Base-by-base conservation (phyloP, 2,329 filamentous ascomycete genomes). In the Cercospora zeina region DNA sequence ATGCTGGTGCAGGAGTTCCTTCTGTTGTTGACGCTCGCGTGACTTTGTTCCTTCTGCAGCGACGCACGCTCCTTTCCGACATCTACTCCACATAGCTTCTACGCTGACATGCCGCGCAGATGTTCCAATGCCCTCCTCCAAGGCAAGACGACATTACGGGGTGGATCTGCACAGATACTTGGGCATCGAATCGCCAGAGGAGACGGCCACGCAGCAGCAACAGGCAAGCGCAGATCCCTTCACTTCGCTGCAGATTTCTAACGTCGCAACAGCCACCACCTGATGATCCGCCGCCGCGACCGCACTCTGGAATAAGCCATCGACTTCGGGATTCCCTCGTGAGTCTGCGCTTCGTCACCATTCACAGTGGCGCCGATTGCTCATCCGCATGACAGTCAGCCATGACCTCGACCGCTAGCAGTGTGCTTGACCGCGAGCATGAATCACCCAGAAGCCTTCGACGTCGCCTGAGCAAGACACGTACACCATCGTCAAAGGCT, bases 91-190 rank as follows among this genome's bases (percentile, higher is more conserved):
- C n/a, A 27, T 27, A 27, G n/a, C 27, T 11, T 31, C 47, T 16
- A 21, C 47, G 7, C 47, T 19, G 30, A 51, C 39, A 24, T 6
- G 13, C 21, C 21, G 19, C 11, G 21, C 39, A 45, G 19, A 34
- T 34, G 8, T 16, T n/a, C 21, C 47, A 14, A 56, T 62, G 54
- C 30, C 16, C 16, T 53, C 37, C 33, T 55, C 24, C 14, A 63
- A 53, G 14, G 54, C 37, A 19, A 59, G 59, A 59, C 58, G 58
- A 39, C 64, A 65, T 24, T 68, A 63, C 62, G 68, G 65, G 21
- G 65, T 68, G 42, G 66, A 68, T 53, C 59, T 65, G 45, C 67
- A 68, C 49, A 53, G 64, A 31, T 69, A 65, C 42, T 45, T 68
- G 19, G 62, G 62, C 31, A 58, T 69, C 50, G 65, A 69, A 27